A percentile compares a stretch with the other conserved stretches of the same genome.
These are phyloP conservation scores for Pseudovirgaria hyperparasitica DNA, from an alignment of 2,329 filamentous ascomycete species.

Conservation along the genomic window DNA sequence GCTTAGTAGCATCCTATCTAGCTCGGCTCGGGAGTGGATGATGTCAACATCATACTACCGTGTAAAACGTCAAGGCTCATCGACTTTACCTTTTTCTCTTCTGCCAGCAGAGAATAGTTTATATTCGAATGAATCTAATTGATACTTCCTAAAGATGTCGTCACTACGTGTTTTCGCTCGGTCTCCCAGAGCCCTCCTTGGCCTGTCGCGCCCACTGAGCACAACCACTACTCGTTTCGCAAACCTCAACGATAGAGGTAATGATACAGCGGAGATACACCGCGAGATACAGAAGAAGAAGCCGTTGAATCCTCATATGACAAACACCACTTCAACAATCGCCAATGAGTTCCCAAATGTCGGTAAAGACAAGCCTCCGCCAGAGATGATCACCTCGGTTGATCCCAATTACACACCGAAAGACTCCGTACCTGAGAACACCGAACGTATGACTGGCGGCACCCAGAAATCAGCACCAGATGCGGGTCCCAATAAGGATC, in stretches of 20 bases:
- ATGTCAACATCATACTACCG: too few relatives aligned
- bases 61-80: too few relatives aligned
- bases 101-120: too few relatives aligned
- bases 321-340: slow-evolving; percentile 52
- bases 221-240: slow-evolving; percentile 24
- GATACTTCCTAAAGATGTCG: too few relatives aligned
- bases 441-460: slow-evolving; percentile 52
- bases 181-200: slow-evolving; percentile 28
- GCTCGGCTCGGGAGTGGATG: too few relatives aligned
- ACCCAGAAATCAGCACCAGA: slow-evolving; percentile 38
- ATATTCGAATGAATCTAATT: too few relatives aligned
- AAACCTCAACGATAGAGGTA: slow-evolving; percentile 35
- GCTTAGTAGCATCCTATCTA: too few relatives aligned
- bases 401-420: slow-evolving; percentile 45
- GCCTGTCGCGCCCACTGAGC: slow-evolving; percentile 21
- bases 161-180: slow-evolving; percentile 32
- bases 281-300: slow-evolving; percentile 45
- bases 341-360: slow-evolving; percentile 49
- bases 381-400: slow-evolving; percentile 46
- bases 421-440: slow-evolving; percentile 49
- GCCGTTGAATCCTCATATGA: slow-evolving; percentile 47
- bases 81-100: too few relatives aligned
- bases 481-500: slow-evolving; percentile 14
- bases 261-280: slow-evolving; percentile 41
- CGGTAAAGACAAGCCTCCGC: slow-evolving; percentile 43